A percentile compares a stretch with the other conserved stretches of the same genome.
phyloP scores from a whole-genome alignment of 345 rosid species.

The Raphanus raphanistrum region DNA sequence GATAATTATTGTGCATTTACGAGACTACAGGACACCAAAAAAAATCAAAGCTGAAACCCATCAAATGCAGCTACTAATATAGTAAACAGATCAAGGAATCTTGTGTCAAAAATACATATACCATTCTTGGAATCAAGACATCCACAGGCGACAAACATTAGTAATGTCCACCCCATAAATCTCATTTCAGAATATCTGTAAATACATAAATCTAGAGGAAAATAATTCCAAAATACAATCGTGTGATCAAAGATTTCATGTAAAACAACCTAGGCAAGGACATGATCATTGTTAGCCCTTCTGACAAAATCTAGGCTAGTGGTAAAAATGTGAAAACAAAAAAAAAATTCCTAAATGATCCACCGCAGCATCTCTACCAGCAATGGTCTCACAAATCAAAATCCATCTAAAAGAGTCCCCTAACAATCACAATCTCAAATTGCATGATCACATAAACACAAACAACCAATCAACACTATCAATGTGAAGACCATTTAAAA shows the following conservation, averaged over 20 bases:
- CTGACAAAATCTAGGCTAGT: background rate
- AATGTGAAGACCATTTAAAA: background rate
- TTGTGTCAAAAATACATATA: background rate
- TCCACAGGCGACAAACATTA: background rate
- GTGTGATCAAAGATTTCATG: background rate
- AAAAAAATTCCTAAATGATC: slow-evolving; percentile 13
- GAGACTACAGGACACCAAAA: slow-evolving; percentile 8
- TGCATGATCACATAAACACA: slow-evolving; percentile 4
- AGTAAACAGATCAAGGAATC: background rate
- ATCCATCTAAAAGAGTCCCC: background rate
- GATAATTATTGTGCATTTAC: background rate
- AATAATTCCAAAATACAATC: background rate
- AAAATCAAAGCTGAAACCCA: background rate
- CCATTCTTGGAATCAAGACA: background rate
- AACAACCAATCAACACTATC: slow-evolving; percentile 30
- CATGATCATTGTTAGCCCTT: slow-evolving; percentile 16
- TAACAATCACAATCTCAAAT: background rate
- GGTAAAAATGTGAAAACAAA: slow-evolving; percentile 16
- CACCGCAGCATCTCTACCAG: background rate
- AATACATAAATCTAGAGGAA: background rate
- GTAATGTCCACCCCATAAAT: background rate
- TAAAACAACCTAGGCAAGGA: background rate
- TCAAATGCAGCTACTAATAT: background rate
- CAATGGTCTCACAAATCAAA: slow-evolving; percentile 5
- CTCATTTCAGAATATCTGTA: background rate